Evolutionary conservation across 352 stramenopile genomes (phyloP).

Genomic region (Pythium sukuiense): DNA sequence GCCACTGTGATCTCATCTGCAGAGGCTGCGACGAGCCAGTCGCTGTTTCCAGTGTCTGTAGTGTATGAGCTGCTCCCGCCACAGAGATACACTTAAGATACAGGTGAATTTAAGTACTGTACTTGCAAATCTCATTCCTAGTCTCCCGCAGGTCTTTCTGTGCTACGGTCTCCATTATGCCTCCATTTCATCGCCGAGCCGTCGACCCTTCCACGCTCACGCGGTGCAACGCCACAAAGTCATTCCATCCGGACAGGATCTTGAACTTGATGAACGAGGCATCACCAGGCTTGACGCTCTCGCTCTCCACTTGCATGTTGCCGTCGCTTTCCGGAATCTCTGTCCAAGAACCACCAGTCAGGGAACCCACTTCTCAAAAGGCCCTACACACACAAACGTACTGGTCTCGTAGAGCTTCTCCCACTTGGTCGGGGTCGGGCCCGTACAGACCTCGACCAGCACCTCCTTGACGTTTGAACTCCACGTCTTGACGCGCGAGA

Average conservation of each 20-base stretch:
- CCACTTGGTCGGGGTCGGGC: constrained; percentile 74
- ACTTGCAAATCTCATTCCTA: constrained; percentile 4
- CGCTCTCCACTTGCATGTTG: constrained; percentile 79
- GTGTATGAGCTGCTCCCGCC: constrained; percentile 1
- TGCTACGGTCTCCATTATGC: not conserved
- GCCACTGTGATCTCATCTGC: not conserved
- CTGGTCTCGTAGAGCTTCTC: constrained; percentile 75
- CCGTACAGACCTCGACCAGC: constrained; percentile 63
- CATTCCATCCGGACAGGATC: constrained; percentile 79
- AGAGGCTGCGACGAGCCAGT: not conserved
- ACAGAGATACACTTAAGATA: not conserved
- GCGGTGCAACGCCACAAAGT: constrained; percentile 76
- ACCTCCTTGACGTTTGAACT: constrained; percentile 76
- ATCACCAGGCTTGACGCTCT: constrained; percentile 68
- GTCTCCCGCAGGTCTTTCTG: not conserved
- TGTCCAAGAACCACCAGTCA: constrained; percentile 17
- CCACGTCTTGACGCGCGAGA: constrained; percentile 82
- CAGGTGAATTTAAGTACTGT: no score
- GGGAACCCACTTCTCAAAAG: not conserved
- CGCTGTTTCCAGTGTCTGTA: not conserved
- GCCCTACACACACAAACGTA: constrained; percentile 20
- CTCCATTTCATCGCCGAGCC: constrained; percentile 35
- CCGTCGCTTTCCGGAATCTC: constrained; percentile 78
- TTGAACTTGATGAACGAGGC: constrained; percentile 85
- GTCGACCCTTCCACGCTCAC: constrained; percentile 81